phyloP scores from a whole-genome alignment of 2,329 filamentous ascomycete species.

The Tolypocladium inflatum region DNA sequence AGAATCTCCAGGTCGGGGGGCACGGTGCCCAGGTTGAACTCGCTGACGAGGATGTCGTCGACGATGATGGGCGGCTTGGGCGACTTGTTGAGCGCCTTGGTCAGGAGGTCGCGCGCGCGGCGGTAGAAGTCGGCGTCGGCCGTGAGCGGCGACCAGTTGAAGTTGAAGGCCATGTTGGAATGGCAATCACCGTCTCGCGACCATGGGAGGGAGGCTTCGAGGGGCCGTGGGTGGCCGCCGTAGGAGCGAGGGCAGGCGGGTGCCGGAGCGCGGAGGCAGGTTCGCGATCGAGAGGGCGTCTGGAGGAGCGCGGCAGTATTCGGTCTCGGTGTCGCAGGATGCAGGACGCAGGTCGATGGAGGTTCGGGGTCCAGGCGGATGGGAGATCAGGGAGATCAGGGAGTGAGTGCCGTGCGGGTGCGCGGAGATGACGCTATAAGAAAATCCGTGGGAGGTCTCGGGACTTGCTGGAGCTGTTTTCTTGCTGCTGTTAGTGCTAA shows the following conservation, averaged over 20 bases:
- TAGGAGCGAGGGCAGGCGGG: background rate
- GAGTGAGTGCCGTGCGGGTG: background rate
- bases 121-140: conserved; percentile 87
- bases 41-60: conserved; percentile 96
- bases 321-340: background rate
- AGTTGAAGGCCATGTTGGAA: conserved; percentile 94
- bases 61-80: conserved; percentile 98
- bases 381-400: background rate
- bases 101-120: conserved; percentile 87
- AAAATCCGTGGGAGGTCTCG: background rate
- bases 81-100: conserved; percentile 91
- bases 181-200: conserved; percentile 27
- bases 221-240: conserved; percentile 7
- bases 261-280: background rate
- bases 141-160: conserved; percentile 99
- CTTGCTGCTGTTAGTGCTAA: background rate
- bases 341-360: background rate
- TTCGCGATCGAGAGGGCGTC: background rate
- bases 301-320: background rate
- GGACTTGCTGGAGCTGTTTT: background rate
- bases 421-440: conserved; percentile 2
- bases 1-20: conserved; percentile 93
- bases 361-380: background rate
- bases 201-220: conserved; percentile 18
- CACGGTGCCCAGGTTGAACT: conserved; percentile 90